Evolutionary conservation across 2,329 filamentous ascomycete genomes (phyloP).

Genomic region (Epicoccum nigrum): DNA sequence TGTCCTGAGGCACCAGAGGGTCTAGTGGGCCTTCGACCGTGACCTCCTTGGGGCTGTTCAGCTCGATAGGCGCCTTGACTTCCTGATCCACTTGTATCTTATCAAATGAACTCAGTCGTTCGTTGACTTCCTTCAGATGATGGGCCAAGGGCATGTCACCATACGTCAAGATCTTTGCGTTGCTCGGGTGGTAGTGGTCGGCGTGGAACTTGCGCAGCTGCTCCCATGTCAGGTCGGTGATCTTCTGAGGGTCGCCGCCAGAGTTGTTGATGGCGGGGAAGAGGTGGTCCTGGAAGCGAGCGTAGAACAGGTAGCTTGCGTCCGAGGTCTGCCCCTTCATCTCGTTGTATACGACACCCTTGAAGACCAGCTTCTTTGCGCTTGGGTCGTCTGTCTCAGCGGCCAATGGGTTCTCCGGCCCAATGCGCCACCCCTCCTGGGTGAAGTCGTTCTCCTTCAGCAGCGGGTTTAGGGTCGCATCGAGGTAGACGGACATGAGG

Average conservation of each 20-base stretch:
- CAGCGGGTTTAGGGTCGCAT: conserved; percentile 88
- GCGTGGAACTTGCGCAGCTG: conserved; percentile 88
- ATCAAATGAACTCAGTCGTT: conserved; percentile 75
- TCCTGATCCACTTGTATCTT: conserved; percentile 72
- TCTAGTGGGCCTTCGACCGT: conserved; percentile 82
- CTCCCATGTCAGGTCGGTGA: conserved; percentile 91
- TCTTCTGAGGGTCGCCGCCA: conserved; percentile 93
- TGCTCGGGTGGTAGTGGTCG: conserved; percentile 95
- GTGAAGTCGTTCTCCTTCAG: conserved; percentile 91
- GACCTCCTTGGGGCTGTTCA: conserved; percentile 72
- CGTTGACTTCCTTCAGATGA: conserved; percentile 79
- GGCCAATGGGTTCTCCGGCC: conserved; percentile 79
- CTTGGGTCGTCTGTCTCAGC: conserved; percentile 53
- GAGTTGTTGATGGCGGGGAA: conserved; percentile 96
- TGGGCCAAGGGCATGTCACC: conserved; percentile 86
- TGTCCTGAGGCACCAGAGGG: conserved; percentile 81
- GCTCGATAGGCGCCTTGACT: conserved; percentile 75
- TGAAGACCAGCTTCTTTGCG: conserved; percentile 81
- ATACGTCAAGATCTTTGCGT: conserved; percentile 94
- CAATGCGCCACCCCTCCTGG: conserved; percentile 96
- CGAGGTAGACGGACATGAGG: conserved; percentile 93
- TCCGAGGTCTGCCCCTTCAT: conserved; percentile 99
- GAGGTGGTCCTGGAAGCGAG: conserved; percentile 91
- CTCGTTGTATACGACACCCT: conserved; percentile 98
- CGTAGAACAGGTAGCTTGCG: conserved; percentile 94